Evolutionary conservation across 306 rosid genomes (phyloP), one percentile per base, ranked within the genome.

Genomic region (Amphicarpaea edgeworthii): DNA sequence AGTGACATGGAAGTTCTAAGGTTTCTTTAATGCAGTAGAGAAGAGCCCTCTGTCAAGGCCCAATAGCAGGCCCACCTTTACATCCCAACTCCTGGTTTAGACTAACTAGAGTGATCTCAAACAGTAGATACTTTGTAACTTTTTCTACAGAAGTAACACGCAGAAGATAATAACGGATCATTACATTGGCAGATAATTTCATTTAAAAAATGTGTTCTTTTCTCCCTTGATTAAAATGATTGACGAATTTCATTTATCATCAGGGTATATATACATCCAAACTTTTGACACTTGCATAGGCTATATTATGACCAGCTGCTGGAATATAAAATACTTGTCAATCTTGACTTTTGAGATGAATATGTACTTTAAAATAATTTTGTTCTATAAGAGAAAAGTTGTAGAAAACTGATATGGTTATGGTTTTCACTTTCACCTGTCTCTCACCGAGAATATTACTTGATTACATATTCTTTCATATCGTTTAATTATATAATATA

Each of bases 381-480:
- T 57, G 17, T 2, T 50, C 17, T 32, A 55, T 11, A 32, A 59
- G 59, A n/a, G 54, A 60, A 53, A 66, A 65, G 45, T 50, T 21
- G 12, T 42, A 42, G 38, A 66, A 23, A 23, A 50, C 3, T 49
- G 20, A 65, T 53, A 23, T 40, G 9, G 9, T 23, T 75, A 20
- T 51, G 71, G 14, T 40, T 61, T 61, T 32, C 68, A 32, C 17
- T 62, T 17, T 63, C 49, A 34, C 2, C 67, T 46, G 53, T 63
- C 38, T 32, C 12, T 20, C 40, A 34, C 10, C 0, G 7, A 30
- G 61, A 74, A 61, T 43, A 73, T 30, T 47, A 17, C 66, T 76
- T 20, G 46, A 67, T 66, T 77, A 66, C 5, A 53, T 53, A 67
- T 77, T 41, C 57, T 77, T 67, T 77, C 47, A 41, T 67, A 42